Percentiles rank a stretch among this genome's conserved stretches.
These are phyloP conservation scores for Lathyrus aphaca DNA, from an alignment of 306 rosid genomes.

Conservation along the genomic window DNA sequence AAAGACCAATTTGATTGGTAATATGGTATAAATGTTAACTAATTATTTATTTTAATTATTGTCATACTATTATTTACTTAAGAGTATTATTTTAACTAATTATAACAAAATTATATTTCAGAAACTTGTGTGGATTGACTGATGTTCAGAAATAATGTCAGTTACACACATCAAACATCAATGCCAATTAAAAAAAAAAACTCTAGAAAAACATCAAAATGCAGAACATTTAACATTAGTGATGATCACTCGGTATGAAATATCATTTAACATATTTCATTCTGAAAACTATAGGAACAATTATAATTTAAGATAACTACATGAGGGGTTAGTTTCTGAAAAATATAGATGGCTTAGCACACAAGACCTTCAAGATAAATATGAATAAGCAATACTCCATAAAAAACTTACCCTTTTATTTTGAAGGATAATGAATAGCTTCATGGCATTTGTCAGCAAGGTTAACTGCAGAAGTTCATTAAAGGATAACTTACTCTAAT, in stretches of 20 bases:
- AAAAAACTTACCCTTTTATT: not conserved
- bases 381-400: not conserved
- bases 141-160: too few relatives aligned
- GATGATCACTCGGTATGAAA: conserved; percentile 7
- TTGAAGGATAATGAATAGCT: not conserved
- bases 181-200: not conserved
- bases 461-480: not conserved
- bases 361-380: not conserved
- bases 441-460: not conserved
- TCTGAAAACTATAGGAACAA: conserved; percentile 26
- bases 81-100: too few relatives aligned
- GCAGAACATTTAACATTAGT: conserved; percentile 20
- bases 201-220: not conserved
- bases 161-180: not conserved
- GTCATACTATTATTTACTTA: too few relatives aligned
- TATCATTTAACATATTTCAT: conserved; percentile 11
- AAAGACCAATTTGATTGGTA: too few relatives aligned
- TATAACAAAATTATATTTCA: too few relatives aligned
- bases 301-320: too few relatives aligned
- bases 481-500: conserved; percentile 8
- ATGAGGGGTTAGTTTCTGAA: conserved; percentile 1
- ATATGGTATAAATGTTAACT: too few relatives aligned
- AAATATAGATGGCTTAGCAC: not conserved
- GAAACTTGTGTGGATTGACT: too few relatives aligned
- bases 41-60: too few relatives aligned